Base-by-base conservation (phyloP, 306 rosid species). In the Pachyrhizus erosus region DNA sequence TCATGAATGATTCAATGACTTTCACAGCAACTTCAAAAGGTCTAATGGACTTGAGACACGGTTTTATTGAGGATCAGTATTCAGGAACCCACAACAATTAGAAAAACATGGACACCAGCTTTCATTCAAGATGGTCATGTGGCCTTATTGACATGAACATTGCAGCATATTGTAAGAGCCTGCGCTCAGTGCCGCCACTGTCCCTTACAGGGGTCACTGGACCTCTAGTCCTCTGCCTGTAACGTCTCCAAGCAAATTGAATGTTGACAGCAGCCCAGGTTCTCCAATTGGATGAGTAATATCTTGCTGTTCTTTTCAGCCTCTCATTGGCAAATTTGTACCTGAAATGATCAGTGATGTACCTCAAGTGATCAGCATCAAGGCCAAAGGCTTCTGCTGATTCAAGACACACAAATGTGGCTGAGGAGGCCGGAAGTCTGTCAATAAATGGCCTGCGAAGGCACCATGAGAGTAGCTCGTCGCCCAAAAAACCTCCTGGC, bases 231-330 rank as follows among this genome's bases (percentile, higher is more conserved):
- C 97, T 93, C 89, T 82, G 60, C 92, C 94, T 87, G 94, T 92
- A 88, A 70, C 94, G 90, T 49, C 87, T 85, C 92, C 94, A 96
- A 33, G 93, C 92, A n/a, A 96, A 79, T 77, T 96, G 99, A 67
- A 96, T 84, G 49, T 89, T 96, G n/a, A 96, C 98, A 10, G 99
- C 91, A 10, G 97, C 99, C 99, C 99, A 96, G 3, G 99, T 96
- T 73, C 99, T 78, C 99, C 99, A 96, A 85, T 96, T 96, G 1
- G 99, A 96, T 1, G 99, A 96, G 89, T 96, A 96, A 68, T 93
- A 96, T 76, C 99, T 92, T 0, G 99, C 97, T 0, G 99, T 93
- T 82, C 97, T 80, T 85, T 96, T 96, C 0, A 93, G 93, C 73
- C 98, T 89, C 80, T 96, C 98, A 11, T 96, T 96, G 2, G 94